Evolutionary conservation across 1,139 yeast species (phyloP).

Genomic region (Sugiyamaella paludigena): DNA sequence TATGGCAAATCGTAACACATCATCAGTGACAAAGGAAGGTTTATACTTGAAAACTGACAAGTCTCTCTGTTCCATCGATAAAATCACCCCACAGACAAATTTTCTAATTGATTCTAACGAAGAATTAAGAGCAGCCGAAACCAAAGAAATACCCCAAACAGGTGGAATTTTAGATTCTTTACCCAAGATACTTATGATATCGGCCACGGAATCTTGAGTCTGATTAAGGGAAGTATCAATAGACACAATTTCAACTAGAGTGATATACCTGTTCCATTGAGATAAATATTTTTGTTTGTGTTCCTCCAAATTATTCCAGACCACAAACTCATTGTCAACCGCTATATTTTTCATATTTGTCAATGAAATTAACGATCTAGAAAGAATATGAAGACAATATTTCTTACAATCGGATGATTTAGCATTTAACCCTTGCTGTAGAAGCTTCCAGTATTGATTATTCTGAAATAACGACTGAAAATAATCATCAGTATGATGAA

Average conservation of each 20-base stretch:
- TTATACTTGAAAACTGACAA: constrained; percentile 50
- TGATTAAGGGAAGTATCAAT: constrained; percentile 86
- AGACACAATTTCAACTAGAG: constrained; percentile 76
- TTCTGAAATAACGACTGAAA: constrained; percentile 42
- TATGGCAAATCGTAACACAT: constrained; percentile 63
- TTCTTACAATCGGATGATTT: constrained; percentile 68
- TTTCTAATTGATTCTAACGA: constrained; percentile 78
- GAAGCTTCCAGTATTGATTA: constrained; percentile 55
- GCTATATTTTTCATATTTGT: constrained; percentile 30
- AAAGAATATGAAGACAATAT: constrained; percentile 65
- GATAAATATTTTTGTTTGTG: constrained; percentile 38
- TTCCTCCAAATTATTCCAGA: constrained; percentile 46
- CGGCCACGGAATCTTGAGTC: constrained; percentile 72
- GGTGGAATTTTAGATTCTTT: constrained; percentile 57
- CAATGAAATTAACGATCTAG: constrained; percentile 47
- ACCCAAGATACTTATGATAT: constrained; percentile 56
- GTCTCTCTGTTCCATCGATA: constrained; percentile 50
- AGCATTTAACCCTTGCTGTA: constrained; percentile 59
- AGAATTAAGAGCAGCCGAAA: constrained; percentile 74
- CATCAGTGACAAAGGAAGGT: constrained; percentile 48
- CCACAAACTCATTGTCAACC: constrained; percentile 45
- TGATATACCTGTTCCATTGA: constrained; percentile 71
- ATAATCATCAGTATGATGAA: constrained; percentile 23
- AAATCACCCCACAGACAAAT: constrained; percentile 56
- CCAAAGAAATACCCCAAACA: constrained; percentile 67